phyloP scores from a whole-genome alignment of 148 eudicot species.

The Silene uniflora region DNA sequence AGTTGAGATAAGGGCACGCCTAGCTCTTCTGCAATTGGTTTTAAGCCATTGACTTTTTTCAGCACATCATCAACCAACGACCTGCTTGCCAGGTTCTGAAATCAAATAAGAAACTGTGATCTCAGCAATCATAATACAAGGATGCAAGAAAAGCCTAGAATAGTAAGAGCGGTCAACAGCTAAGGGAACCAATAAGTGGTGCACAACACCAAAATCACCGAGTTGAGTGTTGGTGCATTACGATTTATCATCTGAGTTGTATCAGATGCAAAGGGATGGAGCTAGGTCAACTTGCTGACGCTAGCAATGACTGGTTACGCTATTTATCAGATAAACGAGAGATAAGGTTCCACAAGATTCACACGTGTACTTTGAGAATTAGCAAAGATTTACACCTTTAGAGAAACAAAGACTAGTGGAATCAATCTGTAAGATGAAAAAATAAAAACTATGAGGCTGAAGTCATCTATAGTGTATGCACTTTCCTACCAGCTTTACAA shows the following conservation, averaged over 20 bases:
- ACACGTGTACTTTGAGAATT: background rate
- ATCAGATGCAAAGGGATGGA: background rate
- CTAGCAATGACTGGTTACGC: no score
- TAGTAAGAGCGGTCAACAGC: background rate
- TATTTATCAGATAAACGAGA: background rate
- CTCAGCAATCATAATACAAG: background rate
- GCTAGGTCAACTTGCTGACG: background rate
- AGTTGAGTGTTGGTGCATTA: background rate
- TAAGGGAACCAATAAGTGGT: background rate
- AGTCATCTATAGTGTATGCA: no score
- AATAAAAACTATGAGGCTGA: no score
- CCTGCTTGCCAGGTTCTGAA: constrained; percentile 79
- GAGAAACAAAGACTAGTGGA: background rate
- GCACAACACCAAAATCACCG: background rate
- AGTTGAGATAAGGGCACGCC: constrained; percentile 84
- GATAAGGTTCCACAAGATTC: background rate
- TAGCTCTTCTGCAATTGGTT: constrained; percentile 84
- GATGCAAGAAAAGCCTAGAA: background rate
- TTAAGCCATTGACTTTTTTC: constrained; percentile 68
- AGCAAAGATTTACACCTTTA: background rate
- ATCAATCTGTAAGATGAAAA: no score
- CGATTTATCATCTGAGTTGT: background rate
- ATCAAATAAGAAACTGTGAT: constrained; percentile 13
- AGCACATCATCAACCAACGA: constrained; percentile 87
- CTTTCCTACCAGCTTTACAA: no score